Conservation (phyloP, 1,284 basidiomycete genomes). For the Microbotryomycetes sp. region DNA sequence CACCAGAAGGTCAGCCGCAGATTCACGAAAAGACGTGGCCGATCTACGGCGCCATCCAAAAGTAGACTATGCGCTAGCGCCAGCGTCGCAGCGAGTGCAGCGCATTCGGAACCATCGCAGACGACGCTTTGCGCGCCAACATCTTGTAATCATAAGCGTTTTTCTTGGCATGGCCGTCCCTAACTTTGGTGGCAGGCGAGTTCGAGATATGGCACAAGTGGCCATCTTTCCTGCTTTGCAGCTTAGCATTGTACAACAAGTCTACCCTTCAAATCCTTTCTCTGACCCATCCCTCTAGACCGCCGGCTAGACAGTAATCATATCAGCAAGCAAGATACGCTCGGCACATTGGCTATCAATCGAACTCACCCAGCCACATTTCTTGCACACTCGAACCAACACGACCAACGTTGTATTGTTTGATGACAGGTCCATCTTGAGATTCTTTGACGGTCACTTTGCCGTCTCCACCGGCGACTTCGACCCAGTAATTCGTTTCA, state of each 20-base stretch:
- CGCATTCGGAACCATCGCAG: no score
- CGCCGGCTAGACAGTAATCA: no score
- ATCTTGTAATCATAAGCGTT: no score
- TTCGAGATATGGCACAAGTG: no score
- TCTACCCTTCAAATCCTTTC: constrained; percentile 44
- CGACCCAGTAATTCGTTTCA: constrained; percentile 58
- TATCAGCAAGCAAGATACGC: constrained; percentile 1
- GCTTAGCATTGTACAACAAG: no score
- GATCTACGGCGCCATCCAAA: constrained; percentile 34
- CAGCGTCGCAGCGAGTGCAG: no score
- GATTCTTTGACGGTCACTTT: constrained; percentile 46
- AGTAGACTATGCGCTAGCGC: constrained; percentile 28
- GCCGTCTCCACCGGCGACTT: constrained; percentile 64
- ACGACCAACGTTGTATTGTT: constrained; percentile 60
- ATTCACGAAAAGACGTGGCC: constrained; percentile 77
- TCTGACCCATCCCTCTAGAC: constrained; percentile 48
- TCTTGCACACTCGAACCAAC: constrained; percentile 90
- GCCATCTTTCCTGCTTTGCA: no score
- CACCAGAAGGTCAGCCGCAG: constrained; percentile 72
- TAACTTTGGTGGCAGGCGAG: no score
- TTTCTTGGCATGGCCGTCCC: no score
- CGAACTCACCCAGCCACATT: constrained; percentile 47
- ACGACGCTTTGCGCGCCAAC: no score
- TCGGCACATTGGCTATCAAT: neutral
- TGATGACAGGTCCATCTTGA: constrained; percentile 44